Evolutionary conservation across 2,329 filamentous ascomycete species (phyloP).

Genomic region (Pestalotiopsis sp.): DNA sequence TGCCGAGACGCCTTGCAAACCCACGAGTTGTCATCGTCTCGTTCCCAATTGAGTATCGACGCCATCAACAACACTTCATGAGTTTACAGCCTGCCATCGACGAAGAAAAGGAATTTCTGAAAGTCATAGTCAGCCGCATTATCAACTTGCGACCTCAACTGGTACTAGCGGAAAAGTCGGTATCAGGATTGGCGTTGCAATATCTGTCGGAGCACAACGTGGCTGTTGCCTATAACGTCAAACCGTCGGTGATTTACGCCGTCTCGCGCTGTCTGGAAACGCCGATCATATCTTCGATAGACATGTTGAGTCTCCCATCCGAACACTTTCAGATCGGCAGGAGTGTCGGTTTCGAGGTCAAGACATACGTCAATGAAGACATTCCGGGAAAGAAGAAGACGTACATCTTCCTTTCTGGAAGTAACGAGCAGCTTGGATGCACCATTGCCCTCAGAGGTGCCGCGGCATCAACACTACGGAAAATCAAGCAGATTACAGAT

Average conservation of each 20-base stretch:
- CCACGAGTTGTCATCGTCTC: conserved; percentile 91
- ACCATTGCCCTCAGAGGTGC: conserved; percentile 91
- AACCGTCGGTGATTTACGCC: conserved; percentile 91
- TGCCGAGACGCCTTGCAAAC: conserved; percentile 82
- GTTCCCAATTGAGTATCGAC: conserved; percentile 94
- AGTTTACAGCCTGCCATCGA: conserved; percentile 95
- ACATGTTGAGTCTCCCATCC: conserved; percentile 77
- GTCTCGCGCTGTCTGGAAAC: conserved; percentile 92
- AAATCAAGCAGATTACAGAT: conserved; percentile 91
- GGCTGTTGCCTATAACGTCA: conserved; percentile 94
- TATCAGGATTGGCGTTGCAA: conserved; percentile 87
- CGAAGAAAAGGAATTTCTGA: conserved; percentile 91
- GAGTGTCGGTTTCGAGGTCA: conserved; percentile 89
- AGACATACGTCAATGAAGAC: conserved; percentile 85
- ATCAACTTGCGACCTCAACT: conserved; percentile 82
- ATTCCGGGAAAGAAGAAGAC: conserved; percentile 82
- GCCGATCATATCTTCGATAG: conserved; percentile 89
- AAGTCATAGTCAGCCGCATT: conserved; percentile 90
- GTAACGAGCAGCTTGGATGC: conserved; percentile 85
- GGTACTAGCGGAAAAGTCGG: conserved; percentile 88
- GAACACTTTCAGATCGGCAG: conserved; percentile 75
- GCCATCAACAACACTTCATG: conserved; percentile 95
- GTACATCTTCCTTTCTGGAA: conserved; percentile 93
- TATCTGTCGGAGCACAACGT: conserved; percentile 88
- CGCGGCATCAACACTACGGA: conserved; percentile 68